These are phyloP conservation scores for Canavalia gladiata DNA, from an alignment of 306 rosid genomes.

Conservation along the genomic window DNA sequence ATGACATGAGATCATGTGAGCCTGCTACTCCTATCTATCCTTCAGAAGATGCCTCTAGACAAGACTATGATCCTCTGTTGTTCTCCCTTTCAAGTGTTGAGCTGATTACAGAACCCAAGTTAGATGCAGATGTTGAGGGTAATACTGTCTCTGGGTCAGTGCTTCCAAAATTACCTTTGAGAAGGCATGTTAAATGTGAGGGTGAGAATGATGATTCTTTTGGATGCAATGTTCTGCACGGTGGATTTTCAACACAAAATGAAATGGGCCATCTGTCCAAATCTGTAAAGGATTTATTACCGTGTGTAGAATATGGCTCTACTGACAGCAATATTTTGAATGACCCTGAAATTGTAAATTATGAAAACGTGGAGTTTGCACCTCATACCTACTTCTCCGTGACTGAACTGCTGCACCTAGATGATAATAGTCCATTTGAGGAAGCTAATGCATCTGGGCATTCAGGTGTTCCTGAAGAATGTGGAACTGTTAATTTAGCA, in stretches of 20 bases:
- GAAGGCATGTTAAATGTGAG: constrained; percentile 62
- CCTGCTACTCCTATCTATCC: constrained; percentile 63
- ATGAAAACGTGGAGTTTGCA: constrained; percentile 7
- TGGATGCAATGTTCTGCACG: constrained; percentile 46
- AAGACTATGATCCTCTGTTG: constrained; percentile 66
- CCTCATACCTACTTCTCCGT: constrained; percentile 33
- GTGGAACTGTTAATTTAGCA: constrained; percentile 5
- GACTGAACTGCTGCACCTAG: constrained; percentile 31
- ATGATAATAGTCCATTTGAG: constrained; percentile 16
- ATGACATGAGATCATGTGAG: constrained; percentile 54
- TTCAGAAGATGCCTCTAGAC: constrained; percentile 55
- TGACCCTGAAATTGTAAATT: constrained; percentile 11
- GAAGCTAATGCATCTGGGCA: neutral
- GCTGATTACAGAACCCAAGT: constrained; percentile 61
- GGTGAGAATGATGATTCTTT: constrained; percentile 60
- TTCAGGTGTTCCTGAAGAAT: constrained; percentile 27
- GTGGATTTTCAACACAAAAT: constrained; percentile 30
- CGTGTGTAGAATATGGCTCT: constrained; percentile 34
- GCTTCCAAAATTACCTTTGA: constrained; percentile 66
- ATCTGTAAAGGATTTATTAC: constrained; percentile 47
- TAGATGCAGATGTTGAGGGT: constrained; percentile 60
- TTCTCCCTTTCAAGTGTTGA: constrained; percentile 71
- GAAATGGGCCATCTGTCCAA: constrained; percentile 48
- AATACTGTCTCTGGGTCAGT: constrained; percentile 58
- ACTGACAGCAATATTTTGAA: constrained; percentile 4